phyloP scores from a whole-genome alignment of 1,284 basidiomycete species.

The Malassezia dermatis region DNA sequence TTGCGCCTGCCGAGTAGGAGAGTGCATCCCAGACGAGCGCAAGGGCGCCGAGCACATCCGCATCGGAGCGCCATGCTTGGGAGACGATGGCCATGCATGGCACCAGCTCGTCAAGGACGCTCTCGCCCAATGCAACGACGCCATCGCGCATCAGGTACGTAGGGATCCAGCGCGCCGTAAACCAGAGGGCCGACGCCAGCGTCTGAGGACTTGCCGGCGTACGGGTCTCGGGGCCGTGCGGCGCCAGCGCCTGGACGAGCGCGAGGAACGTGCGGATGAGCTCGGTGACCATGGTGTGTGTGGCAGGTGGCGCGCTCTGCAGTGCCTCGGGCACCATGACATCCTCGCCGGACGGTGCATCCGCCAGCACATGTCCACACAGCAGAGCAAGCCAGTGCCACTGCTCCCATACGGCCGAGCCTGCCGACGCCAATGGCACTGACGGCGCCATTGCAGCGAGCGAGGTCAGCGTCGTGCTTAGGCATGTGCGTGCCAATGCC shows the following conservation, averaged over 20 bases:
- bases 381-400: conserved; percentile 38
- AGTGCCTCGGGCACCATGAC: conserved; percentile 25
- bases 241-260: conserved; percentile 23
- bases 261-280: conserved; percentile 28
- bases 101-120: conserved; percentile 24
- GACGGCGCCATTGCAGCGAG: conserved; percentile 20
- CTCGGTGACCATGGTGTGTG: conserved; percentile 18
- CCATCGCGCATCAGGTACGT: conserved; percentile 28
- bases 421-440: conserved; percentile 10
- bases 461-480: conserved; percentile 17
- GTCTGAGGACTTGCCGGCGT: conserved; percentile 35
- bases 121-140: conserved; percentile 21
- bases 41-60: conserved; percentile 29
- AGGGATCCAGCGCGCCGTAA: conserved; percentile 37
- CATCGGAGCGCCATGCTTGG: conserved; percentile 31
- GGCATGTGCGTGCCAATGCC: conserved; percentile 24
- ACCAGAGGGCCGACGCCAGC: conserved; percentile 33
- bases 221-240: conserved; percentile 18
- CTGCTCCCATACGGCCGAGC: conserved; percentile 37
- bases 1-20: conserved; percentile 25
- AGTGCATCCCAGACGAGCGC: conserved; percentile 27
- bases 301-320: conserved; percentile 12
- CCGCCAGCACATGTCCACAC: conserved; percentile 31
- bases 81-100: conserved; percentile 18
- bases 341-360: conserved; percentile 28